Conservation (phyloP, 2,329 filamentous ascomycete species). For the Cryphonectria carpinicola region DNA sequence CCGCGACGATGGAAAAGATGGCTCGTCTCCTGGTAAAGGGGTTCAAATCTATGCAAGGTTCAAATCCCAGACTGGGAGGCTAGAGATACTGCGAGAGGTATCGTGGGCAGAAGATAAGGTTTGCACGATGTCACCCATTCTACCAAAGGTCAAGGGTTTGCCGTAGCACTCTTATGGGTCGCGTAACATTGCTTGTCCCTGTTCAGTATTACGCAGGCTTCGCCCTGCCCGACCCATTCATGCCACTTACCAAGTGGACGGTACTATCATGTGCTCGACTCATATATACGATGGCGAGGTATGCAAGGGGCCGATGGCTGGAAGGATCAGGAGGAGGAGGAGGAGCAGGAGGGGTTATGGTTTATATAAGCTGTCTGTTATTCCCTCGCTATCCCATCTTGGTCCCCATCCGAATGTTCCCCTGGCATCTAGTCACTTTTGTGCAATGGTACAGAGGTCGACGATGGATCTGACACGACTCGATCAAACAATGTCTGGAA, state of each 20-base stretch:
- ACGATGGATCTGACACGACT: background rate
- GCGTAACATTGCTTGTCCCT: background rate
- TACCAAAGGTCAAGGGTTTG: background rate
- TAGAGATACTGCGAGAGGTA: background rate
- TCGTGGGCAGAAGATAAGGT: background rate
- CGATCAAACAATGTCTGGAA: background rate
- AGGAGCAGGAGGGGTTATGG: background rate
- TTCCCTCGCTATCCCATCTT: background rate
- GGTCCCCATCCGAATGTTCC: background rate
- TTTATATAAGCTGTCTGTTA: background rate
- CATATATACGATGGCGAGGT: background rate
- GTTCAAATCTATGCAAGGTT: background rate
- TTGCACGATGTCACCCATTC: background rate
- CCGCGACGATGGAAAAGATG: background rate
- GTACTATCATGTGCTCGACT: background rate
- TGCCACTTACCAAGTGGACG: background rate
- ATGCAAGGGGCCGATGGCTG: background rate
- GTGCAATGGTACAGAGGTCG: background rate
- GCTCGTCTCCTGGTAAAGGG: background rate
- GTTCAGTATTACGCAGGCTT: background rate
- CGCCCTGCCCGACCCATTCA: background rate
- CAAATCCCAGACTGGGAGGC: background rate
- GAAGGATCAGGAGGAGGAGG: background rate
- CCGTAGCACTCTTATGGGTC: background rate
- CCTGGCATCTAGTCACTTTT: background rate